Conservation (phyloP, 768 basidiomycete species). For the Mycena crocata region DNA sequence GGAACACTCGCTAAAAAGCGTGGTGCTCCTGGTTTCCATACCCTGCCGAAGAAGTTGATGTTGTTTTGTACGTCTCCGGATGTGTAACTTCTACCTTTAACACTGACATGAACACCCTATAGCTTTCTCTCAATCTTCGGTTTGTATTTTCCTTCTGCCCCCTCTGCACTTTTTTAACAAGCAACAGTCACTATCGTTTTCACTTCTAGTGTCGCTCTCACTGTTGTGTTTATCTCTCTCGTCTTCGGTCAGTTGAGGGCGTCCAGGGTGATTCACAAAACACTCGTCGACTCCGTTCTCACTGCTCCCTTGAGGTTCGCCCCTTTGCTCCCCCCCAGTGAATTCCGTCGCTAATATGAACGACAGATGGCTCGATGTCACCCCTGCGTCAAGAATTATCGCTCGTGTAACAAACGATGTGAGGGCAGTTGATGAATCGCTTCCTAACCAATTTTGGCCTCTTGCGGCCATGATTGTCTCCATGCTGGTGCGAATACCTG, state of each 20-base stretch:
- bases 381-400: slow-evolving; percentile 51
- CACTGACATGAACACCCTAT: background rate
- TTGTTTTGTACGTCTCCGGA: slow-evolving; percentile 17
- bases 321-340: slow-evolving; percentile 59
- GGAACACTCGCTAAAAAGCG: too few relatives aligned
- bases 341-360: slow-evolving; percentile 39
- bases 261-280: slow-evolving; percentile 52
- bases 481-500: slow-evolving; percentile 40
- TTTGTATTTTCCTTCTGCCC: background rate
- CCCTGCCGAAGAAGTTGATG: slow-evolving; percentile 25
- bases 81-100: background rate
- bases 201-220: slow-evolving; percentile 38
- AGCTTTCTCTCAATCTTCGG: slow-evolving; percentile 23
- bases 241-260: slow-evolving; percentile 54
- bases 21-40: background rate
- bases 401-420: slow-evolving; percentile 63
- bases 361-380: slow-evolving; percentile 36
- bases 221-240: slow-evolving; percentile 40
- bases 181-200: slow-evolving; percentile 39
- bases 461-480: slow-evolving; percentile 44
- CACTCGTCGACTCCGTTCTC: slow-evolving; percentile 53
- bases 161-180: background rate
- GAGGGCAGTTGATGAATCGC: slow-evolving; percentile 40
- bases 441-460: slow-evolving; percentile 47
- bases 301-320: slow-evolving; percentile 63